Conservation (phyloP, 306 rosid species). For the Vigna radiata region DNA sequence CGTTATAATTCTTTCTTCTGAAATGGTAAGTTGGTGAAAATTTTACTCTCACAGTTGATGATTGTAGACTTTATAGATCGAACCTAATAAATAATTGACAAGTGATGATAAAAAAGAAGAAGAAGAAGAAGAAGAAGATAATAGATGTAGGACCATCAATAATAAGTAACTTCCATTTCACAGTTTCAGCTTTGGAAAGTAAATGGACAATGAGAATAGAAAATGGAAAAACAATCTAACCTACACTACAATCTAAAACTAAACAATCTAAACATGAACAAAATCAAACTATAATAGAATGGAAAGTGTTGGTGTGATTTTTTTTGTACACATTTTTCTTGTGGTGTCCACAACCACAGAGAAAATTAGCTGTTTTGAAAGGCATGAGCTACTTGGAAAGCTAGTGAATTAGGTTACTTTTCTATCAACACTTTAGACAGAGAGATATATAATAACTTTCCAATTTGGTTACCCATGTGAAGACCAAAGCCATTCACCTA, state of each 20-base stretch:
- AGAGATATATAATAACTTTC: conserved; percentile 40
- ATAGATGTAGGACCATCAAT: conserved; percentile 46
- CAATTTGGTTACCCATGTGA: conserved; percentile 47
- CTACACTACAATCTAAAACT: not conserved
- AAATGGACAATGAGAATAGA: conserved; percentile 21
- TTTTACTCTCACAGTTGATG: not conserved
- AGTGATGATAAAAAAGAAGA: not conserved
- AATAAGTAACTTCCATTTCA: conserved; percentile 37
- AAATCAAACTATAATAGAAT: conserved; percentile 26
- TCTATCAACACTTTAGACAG: conserved; percentile 30
- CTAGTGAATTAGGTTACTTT: conserved; percentile 27
- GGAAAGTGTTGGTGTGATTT: conserved; percentile 33
- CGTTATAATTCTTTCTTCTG: conserved; percentile 31
- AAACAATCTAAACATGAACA: not conserved
- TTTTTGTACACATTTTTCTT: conserved; percentile 4
- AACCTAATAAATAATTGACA: not conserved
- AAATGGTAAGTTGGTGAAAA: not conserved
- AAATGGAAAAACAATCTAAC: conserved; percentile 4
- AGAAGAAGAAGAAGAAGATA: no score
- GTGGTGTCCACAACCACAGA: conserved; percentile 26
- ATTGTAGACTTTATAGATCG: conserved; percentile 23
- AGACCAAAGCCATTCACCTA: conserved; percentile 30
- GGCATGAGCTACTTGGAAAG: conserved; percentile 36
- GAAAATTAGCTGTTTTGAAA: conserved; percentile 25
- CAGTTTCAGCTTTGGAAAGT: conserved; percentile 37